Evolutionary conservation across 164 flowering plant genomes (phyloP), one percentile per base, ranked within the genome.

Genomic region (Tinospora cordifolia): DNA sequence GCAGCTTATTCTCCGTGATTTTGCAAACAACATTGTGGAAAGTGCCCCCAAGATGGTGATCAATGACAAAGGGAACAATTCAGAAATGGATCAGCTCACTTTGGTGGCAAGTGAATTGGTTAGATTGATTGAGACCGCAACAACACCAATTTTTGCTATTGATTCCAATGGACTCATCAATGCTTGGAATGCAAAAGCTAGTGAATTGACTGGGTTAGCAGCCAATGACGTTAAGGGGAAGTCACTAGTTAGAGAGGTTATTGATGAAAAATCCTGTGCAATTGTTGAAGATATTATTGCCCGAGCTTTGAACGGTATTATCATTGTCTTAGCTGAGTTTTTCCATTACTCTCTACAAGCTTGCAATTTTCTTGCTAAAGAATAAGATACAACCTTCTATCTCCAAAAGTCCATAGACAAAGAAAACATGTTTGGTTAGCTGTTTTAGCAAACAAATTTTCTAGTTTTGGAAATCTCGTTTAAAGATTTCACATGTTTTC

Each of bases 61-160:
- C 8, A 19, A n/a, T 75, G 49, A 51, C 2, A 71, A 69, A 71
- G 71, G 58, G 65, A 73, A 25, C 41, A 75, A 72, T 25, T 60
- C 30, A 36, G 71, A 69, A 24, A 22, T 80, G 58, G 71, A 81
- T 66, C 86, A 84, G 67, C 83, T 85, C 41, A 72, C 77, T 67
- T 82, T 87, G 0, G 88, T 82, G 67, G 84, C 89, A 3, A 73
- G 74, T 71, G 90, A 85, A 68, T 84, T 88, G 90, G 88, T 80
- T 63, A 80, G 87, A 59, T 30, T 88, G 77, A 85, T 88, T 69
- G 93, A 88, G 68, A 85, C 89, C 8, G 90, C 93, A 10, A 70
- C 30, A 8, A 17, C 65, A 15, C 71, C 75, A n/a, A 62, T 72
- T 44, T 26, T 72, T 59, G 75, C 47, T 19, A 89, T 85, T 71